phyloP scores from a whole-genome alignment of 2,329 filamentous ascomycete genomes.

The Nigrospora sphaerica region DNA sequence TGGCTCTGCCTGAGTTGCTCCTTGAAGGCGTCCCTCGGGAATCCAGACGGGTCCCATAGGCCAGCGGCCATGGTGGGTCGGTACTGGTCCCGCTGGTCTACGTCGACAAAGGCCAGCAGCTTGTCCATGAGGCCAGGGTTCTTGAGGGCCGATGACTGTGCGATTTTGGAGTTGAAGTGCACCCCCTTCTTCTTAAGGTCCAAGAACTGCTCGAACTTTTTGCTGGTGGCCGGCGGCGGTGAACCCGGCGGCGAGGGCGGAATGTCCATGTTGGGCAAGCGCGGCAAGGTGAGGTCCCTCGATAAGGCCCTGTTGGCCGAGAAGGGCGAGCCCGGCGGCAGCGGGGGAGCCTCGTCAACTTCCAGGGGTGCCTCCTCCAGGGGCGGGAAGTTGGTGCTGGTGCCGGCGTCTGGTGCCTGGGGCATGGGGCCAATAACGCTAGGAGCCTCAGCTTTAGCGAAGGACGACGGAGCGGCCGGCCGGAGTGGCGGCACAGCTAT shows the following conservation, averaged over 20 bases:
- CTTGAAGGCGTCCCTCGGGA: conserved; percentile 48
- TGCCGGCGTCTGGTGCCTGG: conserved; percentile 9
- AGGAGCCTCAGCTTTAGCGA: conserved; percentile 4
- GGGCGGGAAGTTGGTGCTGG: conserved; percentile 19
- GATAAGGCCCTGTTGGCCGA: conserved; percentile 54
- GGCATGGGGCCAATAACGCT: conserved; percentile 21
- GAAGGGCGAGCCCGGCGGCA: conserved; percentile 56
- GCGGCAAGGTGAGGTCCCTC: conserved; percentile 67
- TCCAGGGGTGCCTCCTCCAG: conserved; percentile 21
- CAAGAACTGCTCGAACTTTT: conserved; percentile 69
- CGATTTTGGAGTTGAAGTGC: conserved; percentile 73
- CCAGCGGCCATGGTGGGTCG: conserved; percentile 49
- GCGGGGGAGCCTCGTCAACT: conserved; percentile 11
- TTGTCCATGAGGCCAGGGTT: conserved; percentile 70
- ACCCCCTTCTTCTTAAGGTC: conserved; percentile 68
- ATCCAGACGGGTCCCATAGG: conserved; percentile 50
- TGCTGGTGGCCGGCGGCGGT: conserved; percentile 43
- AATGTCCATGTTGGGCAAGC: conserved; percentile 65
- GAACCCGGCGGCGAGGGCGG: conserved; percentile 65
- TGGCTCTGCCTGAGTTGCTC: conserved; percentile 42
- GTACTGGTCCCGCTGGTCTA: conserved; percentile 53
- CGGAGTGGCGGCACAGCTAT: no score
- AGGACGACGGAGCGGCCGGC: no score
- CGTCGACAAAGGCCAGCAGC: conserved; percentile 59
- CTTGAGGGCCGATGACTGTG: conserved; percentile 57